Evolutionary conservation across 768 basidiomycete species (phyloP).

Genomic region (Panellus pusillus): DNA sequence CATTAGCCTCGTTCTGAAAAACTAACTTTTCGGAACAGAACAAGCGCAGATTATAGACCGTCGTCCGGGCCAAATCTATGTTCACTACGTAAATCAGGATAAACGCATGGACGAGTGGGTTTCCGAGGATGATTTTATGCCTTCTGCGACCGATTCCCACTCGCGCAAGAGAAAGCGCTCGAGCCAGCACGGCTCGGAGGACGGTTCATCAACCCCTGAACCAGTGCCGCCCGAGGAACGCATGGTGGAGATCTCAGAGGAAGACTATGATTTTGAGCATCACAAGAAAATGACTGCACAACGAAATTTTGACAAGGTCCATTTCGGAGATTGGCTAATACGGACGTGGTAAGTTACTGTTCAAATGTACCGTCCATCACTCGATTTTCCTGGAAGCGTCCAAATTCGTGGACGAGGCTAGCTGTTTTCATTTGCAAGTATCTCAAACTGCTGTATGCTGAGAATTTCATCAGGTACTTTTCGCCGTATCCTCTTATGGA

Average conservation of each 20-base stretch:
- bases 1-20: conserved; percentile 12
- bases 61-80: conserved; percentile 55
- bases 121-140: conserved; percentile 41
- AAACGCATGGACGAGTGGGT: conserved; percentile 79
- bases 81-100: conserved; percentile 73
- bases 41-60: conserved; percentile 54
- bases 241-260: conserved; percentile 52
- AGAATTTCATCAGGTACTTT: conserved; percentile 66
- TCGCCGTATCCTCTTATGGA: conserved; percentile 87
- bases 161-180: conserved; percentile 17
- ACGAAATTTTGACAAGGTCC: conserved; percentile 85
- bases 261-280: conserved; percentile 68
- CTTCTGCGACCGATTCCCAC: conserved; percentile 24
- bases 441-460: background rate
- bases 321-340: conserved; percentile 84
- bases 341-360: conserved; percentile 72
- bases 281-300: conserved; percentile 67
- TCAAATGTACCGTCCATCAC: background rate
- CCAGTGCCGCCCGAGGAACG: conserved; percentile 6
- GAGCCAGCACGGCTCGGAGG: conserved; percentile 30
- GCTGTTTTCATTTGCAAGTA: background rate
- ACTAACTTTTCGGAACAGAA: conserved; percentile 31
- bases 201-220: conserved; percentile 6
- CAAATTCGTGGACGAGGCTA: too few species aligned
- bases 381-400: too few species aligned